A percentile compares a stretch with the other conserved stretches of the same genome.
These are phyloP conservation scores for Leptographium procerum DNA, from an alignment of 2,329 filamentous ascomycete genomes.

Conservation along the genomic window DNA sequence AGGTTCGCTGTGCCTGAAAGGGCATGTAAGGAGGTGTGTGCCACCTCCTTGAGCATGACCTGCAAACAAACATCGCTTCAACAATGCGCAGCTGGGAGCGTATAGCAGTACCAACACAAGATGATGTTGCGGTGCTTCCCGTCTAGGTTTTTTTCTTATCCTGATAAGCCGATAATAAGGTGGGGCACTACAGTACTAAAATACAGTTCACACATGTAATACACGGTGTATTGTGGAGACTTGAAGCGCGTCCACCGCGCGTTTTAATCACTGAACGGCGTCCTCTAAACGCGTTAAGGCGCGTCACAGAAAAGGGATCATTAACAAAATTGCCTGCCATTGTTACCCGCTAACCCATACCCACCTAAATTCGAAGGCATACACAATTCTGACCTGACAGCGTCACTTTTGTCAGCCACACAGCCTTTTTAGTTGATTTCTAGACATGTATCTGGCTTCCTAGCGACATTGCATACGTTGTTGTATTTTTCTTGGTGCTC, in stretches of 20 bases:
- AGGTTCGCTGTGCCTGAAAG: background rate
- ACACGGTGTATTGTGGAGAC: background rate
- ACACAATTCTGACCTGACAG: background rate
- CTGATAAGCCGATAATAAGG: constrained; percentile 1
- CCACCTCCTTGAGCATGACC: constrained; percentile 22
- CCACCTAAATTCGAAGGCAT: no score
- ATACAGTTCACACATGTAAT: no score
- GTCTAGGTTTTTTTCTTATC: constrained; percentile 5
- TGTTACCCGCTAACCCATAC: background rate
- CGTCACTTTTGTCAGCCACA: background rate
- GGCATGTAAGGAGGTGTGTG: background rate
- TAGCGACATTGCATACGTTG: background rate
- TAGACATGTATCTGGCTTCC: background rate
- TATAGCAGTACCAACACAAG: background rate
- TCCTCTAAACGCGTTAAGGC: constrained; percentile 1
- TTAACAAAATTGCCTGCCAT: background rate
- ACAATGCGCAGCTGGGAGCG: background rate
- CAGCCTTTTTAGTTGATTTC: background rate
- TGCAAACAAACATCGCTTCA: constrained; percentile 26
- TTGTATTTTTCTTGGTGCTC: background rate
- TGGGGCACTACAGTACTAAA: background rate
- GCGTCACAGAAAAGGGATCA: constrained; percentile 1
- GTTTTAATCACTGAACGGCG: background rate
- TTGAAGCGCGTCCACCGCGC: background rate
- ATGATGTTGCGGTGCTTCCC: background rate